These are phyloP conservation scores for Aspergillus bertholletiae DNA, from an alignment of 495 filamentous ascomycete genomes.

Conservation along the genomic window DNA sequence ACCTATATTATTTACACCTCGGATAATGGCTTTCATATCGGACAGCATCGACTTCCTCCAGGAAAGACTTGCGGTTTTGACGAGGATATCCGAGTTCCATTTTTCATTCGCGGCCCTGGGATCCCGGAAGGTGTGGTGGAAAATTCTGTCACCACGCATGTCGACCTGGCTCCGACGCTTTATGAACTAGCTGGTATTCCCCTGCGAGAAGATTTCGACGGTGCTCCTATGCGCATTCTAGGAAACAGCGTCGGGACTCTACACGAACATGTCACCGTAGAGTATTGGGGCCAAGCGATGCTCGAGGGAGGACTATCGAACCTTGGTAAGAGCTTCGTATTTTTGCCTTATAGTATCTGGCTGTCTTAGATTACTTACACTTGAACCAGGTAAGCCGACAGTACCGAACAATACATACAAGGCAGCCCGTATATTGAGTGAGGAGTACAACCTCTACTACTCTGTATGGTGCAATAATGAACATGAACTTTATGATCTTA, in stretches of 20 bases:
- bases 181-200: conserved; percentile 47
- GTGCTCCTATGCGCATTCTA: conserved; percentile 50
- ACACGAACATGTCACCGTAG: conserved; percentile 64
- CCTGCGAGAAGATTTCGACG: conserved; percentile 54
- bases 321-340: conserved; percentile 22
- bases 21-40: conserved; percentile 74
- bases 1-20: conserved; percentile 71
- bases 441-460: conserved; percentile 57
- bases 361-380: conserved; percentile 12
- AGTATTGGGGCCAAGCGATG: conserved; percentile 57
- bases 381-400: conserved; percentile 10
- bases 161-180: conserved; percentile 66
- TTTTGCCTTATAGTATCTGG: background rate
- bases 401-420: conserved; percentile 62
- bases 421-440: conserved; percentile 51
- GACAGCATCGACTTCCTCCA: conserved; percentile 67
- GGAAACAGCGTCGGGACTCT: conserved; percentile 28
- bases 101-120: conserved; percentile 58
- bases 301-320: conserved; percentile 43
- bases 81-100: conserved; percentile 70
- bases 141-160: conserved; percentile 62
- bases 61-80: conserved; percentile 71
- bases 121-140: conserved; percentile 40
- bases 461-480: conserved; percentile 65
- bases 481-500: conserved; percentile 62